Base-by-base conservation (phyloP, 768 basidiomycete genomes). In the Atractiella rhizophila region DNA sequence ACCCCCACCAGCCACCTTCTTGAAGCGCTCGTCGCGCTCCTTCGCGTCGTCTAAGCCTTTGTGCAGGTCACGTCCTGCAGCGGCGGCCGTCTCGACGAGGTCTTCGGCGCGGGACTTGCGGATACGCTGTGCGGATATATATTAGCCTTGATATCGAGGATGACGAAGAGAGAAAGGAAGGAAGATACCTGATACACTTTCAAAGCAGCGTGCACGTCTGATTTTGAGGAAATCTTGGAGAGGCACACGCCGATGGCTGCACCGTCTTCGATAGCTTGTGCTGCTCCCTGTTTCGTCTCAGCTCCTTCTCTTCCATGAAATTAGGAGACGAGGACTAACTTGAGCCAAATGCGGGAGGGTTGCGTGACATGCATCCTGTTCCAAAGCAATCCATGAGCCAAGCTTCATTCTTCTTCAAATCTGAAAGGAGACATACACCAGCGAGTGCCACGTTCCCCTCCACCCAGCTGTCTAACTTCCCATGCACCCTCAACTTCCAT, bases 211-310 rank as follows among this genome's bases (percentile, higher is more conserved):
- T 50, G 40, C 35, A 55, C 48, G 12, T 52, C 42, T 5, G 50
- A 44, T 23, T 48, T 47, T 9, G 29, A 35, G 19, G 28, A 42
- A 39, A 55, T 45, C 36, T 43, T 50, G 37, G 49, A 40, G 27
- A 64, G 47, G 5, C 52, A 48, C 9, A 56, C 50, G 0, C 56
- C 59, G 13, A 63, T 46, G 2, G 59, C 56, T 0, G 57, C 57
- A 2, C 54, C 62, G 42, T 64, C 62, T 39, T 65, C 62, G 18
- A 62, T 55, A 1, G 60, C 62, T 36, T 63, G 60, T 2, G 63
- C 57, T 4, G 61, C 62, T 5, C 62, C 62, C 45, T 61, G 57
- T n/a, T n/a, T n/a, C n/a, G n/a, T n/a, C n/a, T n/a, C n/a, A n/a
- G n/a, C n/a, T n/a, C n/a, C n/a, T n/a, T n/a, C n/a, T n/a, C n/a